Evolutionary conservation across 495 filamentous ascomycete species (phyloP).

Genomic region (Aspergillus conjunctus): DNA sequence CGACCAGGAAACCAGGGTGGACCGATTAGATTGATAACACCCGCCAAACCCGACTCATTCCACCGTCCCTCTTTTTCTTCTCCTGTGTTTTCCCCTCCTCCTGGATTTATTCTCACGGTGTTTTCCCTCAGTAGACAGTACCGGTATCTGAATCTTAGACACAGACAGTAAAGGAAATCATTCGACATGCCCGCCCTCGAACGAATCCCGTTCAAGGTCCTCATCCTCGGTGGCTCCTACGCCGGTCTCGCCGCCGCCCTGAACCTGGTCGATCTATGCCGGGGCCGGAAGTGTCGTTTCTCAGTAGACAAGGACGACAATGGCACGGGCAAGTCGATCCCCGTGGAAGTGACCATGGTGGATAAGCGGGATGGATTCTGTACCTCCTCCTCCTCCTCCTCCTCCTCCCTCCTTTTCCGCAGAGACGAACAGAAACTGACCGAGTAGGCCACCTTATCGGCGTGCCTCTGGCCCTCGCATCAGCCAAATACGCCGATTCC

Average conservation of each 20-base stretch:
- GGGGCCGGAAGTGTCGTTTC: slow-evolving; percentile 44
- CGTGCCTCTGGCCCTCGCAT: slow-evolving; percentile 61
- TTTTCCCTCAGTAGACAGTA: background rate
- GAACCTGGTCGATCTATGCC: slow-evolving; percentile 61
- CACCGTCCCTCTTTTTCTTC: background rate
- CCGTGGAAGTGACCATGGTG: slow-evolving; percentile 65
- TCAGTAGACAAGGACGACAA: slow-evolving; percentile 31
- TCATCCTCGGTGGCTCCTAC: slow-evolving; percentile 67
- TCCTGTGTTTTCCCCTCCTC: background rate
- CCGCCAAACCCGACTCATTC: background rate
- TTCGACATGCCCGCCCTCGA: slow-evolving; percentile 38
- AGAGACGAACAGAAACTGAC: slow-evolving; percentile 9
- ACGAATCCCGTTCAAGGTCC: slow-evolving; percentile 38
- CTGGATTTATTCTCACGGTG: background rate
- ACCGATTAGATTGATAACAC: slow-evolving; percentile 4
- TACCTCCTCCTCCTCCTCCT: slow-evolving; percentile 40
- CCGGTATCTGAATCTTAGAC: background rate
- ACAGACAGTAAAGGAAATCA: background rate
- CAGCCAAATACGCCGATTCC: slow-evolving; percentile 53
- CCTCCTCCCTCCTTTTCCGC: background rate
- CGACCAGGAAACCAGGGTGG: background rate
- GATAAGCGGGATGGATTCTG: slow-evolving; percentile 74
- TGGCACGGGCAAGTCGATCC: slow-evolving; percentile 39
- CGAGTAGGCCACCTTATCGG: slow-evolving; percentile 63
- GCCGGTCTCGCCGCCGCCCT: slow-evolving; percentile 61